phyloP scores from a whole-genome alignment of 2,329 filamentous ascomycete species.

The Monilinia laxa region DNA sequence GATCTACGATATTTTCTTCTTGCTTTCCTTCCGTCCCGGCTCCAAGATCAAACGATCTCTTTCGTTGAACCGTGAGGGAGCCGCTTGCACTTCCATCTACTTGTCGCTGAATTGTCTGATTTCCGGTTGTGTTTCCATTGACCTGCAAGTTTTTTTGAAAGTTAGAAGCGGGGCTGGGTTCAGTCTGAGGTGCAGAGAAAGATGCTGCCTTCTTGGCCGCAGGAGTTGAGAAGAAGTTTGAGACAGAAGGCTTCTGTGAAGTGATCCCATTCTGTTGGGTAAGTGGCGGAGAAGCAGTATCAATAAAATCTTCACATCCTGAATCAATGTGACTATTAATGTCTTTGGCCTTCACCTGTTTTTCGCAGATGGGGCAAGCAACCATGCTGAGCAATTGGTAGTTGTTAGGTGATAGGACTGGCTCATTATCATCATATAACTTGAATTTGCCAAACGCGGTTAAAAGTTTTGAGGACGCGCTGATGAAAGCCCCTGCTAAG shows the following conservation, averaged over 20 bases:
- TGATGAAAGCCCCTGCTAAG: neutral
- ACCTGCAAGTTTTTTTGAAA: constrained; percentile 40
- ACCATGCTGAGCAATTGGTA: constrained; percentile 47
- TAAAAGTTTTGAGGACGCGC: constrained; percentile 8
- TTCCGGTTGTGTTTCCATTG: constrained; percentile 28
- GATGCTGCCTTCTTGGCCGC: constrained; percentile 52
- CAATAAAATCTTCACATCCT: constrained; percentile 66
- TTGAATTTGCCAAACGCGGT: constrained; percentile 1
- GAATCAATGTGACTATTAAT: constrained; percentile 95
- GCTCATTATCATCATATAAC: constrained; percentile 8
- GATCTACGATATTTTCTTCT: constrained; percentile 29
- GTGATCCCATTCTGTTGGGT: constrained; percentile 40
- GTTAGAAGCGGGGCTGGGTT: constrained; percentile 41
- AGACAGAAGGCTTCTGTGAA: constrained; percentile 48
- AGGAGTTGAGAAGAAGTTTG: constrained; percentile 62
- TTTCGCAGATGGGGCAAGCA: constrained; percentile 78
- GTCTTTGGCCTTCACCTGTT: constrained; percentile 65
- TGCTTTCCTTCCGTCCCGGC: constrained; percentile 16
- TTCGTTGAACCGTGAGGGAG: constrained; percentile 32
- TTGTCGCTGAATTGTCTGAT: constrained; percentile 33
- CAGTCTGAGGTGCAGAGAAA: constrained; percentile 35
- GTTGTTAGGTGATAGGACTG: neutral
- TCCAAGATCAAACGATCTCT: constrained; percentile 38
- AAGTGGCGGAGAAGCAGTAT: constrained; percentile 46
- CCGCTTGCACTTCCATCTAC: constrained; percentile 30